Base-by-base conservation (phyloP, 2,329 filamentous ascomycete genomes). In the Pseudopithomyces maydicus region DNA sequence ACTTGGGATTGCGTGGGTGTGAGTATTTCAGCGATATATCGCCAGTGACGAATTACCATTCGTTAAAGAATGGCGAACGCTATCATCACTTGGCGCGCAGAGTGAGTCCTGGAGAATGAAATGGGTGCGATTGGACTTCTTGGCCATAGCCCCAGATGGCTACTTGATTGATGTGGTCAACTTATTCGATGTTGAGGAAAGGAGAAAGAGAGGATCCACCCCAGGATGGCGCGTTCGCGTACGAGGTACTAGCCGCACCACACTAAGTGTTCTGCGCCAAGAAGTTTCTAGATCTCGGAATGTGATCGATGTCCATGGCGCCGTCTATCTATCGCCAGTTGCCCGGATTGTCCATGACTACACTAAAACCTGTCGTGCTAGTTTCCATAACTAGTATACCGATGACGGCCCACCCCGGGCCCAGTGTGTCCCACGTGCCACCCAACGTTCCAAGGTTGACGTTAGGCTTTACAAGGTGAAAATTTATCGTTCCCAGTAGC, bases 151-250 rank as follows among this genome's bases (percentile, higher is more conserved):
- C 43, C 14, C 38, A 3, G 17, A 32, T 15, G 17, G 42, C n/a
- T 17, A 29, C 35, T 35, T 32, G n/a, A 22, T 39, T 53, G 51
- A 46, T 53, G 35, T 12, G 42, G 32, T 41, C 43, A 38, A 44
- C 29, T 42, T 35, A 38, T 35, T 50, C 20, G 35, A 36, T 39
- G 47, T 50, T 50, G 47, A 41, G 47, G 35, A 48, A 50, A 50
- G 47, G 22, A 50, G 35, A 20, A 32, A 50, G 35, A 39, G 22
- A 29, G 47, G 47, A 38, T 35, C 35, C 47, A 50, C 35, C 19
- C 46, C 8, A 38, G 35, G 47, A 41, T 50, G 8, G 47, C 47
- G 47, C 35, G 35, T 50, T 50, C 47, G 35, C 20, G 35, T 41
- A 39, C 35, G 20, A 17, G n/a, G 22, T 49, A 39, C 22, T 41